A percentile compares a stretch with the other conserved stretches of the same genome.
Evolutionary conservation across 495 filamentous ascomycete species (phyloP).

Genomic region (Talaromyces borbonicus): DNA sequence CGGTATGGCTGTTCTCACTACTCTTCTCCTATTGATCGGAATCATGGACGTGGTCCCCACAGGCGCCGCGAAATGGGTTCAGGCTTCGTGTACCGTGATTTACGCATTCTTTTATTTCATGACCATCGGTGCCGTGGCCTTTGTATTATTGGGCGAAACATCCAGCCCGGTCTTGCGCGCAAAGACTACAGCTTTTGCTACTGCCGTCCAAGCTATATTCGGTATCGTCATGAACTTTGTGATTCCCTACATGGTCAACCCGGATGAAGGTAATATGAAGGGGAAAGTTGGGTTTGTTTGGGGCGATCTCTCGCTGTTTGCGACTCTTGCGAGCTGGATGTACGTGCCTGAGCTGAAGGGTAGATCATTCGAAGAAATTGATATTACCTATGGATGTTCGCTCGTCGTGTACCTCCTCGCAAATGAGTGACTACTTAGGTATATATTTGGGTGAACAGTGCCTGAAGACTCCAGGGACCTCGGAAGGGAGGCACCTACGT

Average conservation of each 20-base stretch:
- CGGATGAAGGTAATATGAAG: slow-evolving; percentile 51
- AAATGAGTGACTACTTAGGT: no score
- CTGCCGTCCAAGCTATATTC: slow-evolving; percentile 46
- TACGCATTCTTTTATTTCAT: slow-evolving; percentile 43
- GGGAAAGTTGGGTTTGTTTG: slow-evolving; percentile 63
- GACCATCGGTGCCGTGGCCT: slow-evolving; percentile 51
- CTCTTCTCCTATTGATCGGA: slow-evolving; percentile 48
- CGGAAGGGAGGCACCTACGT: no score
- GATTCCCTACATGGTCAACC: slow-evolving; percentile 59
- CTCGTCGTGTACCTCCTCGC: slow-evolving; percentile 19
- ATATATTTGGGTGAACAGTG: no score
- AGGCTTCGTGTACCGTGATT: slow-evolving; percentile 43
- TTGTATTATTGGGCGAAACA: slow-evolving; percentile 51
- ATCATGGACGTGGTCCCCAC: slow-evolving; percentile 47
- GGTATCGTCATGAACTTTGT: slow-evolving; percentile 54
- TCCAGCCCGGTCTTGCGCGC: slow-evolving; percentile 47
- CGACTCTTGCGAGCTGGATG: slow-evolving; percentile 36
- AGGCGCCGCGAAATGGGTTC: slow-evolving; percentile 38
- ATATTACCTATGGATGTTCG: slow-evolving; percentile 36
- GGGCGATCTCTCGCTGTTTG: slow-evolving; percentile 40
- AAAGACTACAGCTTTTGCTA: slow-evolving; percentile 53
- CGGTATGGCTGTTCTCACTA: slow-evolving; percentile 34
- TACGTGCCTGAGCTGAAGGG: slow-evolving; percentile 51
- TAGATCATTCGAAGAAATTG: slow-evolving; percentile 49
- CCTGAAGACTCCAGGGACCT: no score